phyloP scores from a whole-genome alignment of 768 basidiomycete genomes.

The Russula emetica region DNA sequence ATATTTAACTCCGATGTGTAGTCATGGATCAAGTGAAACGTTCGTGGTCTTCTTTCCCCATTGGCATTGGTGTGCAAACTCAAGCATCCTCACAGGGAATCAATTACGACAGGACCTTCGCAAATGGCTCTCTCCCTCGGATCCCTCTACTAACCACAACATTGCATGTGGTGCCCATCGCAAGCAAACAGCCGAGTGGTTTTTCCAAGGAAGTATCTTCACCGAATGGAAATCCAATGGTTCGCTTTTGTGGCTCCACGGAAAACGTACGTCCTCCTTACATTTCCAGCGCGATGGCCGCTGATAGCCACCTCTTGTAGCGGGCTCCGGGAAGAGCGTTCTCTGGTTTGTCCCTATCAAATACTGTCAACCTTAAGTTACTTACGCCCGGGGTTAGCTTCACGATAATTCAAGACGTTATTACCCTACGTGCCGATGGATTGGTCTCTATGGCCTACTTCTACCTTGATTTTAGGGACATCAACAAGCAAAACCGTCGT shows the following conservation, averaged over 20 bases:
- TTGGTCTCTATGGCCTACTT: not conserved
- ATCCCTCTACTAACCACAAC: not conserved
- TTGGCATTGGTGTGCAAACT: not conserved
- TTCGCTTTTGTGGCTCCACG: not conserved
- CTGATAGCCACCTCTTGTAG: not conserved
- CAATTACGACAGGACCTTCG: not conserved
- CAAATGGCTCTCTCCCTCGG: constrained; percentile 1
- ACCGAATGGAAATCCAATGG: not conserved
- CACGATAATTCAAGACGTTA: not conserved
- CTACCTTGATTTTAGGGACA: not conserved
- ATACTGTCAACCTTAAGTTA: not conserved
- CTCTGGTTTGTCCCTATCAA: not conserved
- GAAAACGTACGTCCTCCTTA: not conserved
- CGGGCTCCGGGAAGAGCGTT: not conserved
- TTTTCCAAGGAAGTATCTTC: not conserved
- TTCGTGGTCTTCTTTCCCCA: not conserved
- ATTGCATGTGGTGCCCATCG: not conserved
- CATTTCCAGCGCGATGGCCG: too few species aligned
- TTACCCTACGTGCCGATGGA: too few species aligned
- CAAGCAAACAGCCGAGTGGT: not conserved
- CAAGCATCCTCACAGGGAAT: not conserved
- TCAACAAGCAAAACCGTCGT: not conserved
- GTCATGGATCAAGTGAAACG: not conserved
- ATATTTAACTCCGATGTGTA: not conserved
- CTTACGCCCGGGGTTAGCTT: not conserved